Conservation (phyloP, 1,139 yeast species). For the Diutina siamensis region DNA sequence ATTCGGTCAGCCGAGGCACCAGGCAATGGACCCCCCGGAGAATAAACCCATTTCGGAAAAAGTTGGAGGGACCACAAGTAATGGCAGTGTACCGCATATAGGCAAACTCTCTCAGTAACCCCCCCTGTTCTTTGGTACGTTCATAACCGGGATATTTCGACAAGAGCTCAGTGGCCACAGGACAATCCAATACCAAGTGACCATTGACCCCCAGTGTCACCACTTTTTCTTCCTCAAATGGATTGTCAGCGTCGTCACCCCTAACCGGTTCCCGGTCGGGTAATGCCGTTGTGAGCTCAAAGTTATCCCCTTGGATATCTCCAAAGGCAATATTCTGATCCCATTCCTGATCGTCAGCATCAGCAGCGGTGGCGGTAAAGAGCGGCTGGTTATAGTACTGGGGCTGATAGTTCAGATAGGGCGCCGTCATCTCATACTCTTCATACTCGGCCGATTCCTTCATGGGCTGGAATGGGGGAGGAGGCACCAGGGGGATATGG, state of each 20-base stretch:
- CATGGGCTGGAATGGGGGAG: background rate
- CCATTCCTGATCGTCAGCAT: conserved; percentile 2
- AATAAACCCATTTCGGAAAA: conserved; percentile 33
- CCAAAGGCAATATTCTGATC: conserved; percentile 3
- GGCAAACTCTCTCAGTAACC: conserved; percentile 34
- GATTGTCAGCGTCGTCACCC: background rate
- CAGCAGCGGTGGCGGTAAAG: background rate
- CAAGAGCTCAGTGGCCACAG: conserved; percentile 35
- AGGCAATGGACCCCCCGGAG: conserved; percentile 37
- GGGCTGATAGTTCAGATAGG: background rate
- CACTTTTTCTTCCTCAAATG: conserved; percentile 3
- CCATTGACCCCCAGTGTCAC: conserved; percentile 18
- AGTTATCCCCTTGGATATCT: conserved; percentile 2
- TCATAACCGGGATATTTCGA: conserved; percentile 33
- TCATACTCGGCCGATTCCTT: conserved; percentile 1
- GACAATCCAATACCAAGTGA: conserved; percentile 39
- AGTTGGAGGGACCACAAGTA: conserved; percentile 39
- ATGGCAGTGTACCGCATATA: conserved; percentile 41
- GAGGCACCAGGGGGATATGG: background rate
- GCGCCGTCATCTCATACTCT: conserved; percentile 3
- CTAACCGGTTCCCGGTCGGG: conserved; percentile 1
- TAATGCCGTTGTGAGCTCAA: conserved; percentile 3
- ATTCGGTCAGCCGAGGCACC: conserved; percentile 32
- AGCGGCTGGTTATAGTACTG: background rate
- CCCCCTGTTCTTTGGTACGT: conserved; percentile 25